phyloP scores from a whole-genome alignment of 306 rosid genomes.

The Fragaria iinumae region DNA sequence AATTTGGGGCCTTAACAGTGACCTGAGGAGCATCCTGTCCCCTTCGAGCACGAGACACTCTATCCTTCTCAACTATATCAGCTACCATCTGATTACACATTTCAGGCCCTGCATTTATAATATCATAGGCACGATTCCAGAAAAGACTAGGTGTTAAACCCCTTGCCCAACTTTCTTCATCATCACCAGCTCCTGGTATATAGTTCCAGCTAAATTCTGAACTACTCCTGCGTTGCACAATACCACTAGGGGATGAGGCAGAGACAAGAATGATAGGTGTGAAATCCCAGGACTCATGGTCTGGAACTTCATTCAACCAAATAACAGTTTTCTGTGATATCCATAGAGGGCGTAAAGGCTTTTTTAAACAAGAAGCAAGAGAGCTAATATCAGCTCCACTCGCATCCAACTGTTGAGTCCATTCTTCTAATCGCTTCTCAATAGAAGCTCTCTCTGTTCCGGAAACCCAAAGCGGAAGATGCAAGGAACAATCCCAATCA shows the following conservation, averaged over 20 bases:
- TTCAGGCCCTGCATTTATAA: constrained; percentile 71
- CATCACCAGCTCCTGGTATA: constrained; percentile 87
- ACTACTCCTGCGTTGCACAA: constrained; percentile 52
- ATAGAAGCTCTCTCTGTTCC: constrained; percentile 66
- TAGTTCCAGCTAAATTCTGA: constrained; percentile 94
- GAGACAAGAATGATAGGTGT: constrained; percentile 86
- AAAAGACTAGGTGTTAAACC: constrained; percentile 75
- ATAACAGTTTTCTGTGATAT: constrained; percentile 82
- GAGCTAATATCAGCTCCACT: constrained; percentile 82
- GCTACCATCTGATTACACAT: constrained; percentile 78
- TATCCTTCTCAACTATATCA: constrained; percentile 69
- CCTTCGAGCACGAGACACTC: constrained; percentile 62
- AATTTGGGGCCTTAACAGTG: constrained; percentile 48
- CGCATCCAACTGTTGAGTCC: constrained; percentile 58
- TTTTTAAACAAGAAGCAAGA: constrained; percentile 58
- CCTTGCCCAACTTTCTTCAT: constrained; percentile 95
- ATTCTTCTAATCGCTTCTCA: constrained; percentile 66
- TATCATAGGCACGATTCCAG: constrained; percentile 70
- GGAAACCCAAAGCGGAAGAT: constrained; percentile 89
- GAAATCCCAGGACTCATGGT: constrained; percentile 92
- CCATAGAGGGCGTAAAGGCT: constrained; percentile 89
- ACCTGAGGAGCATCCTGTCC: constrained; percentile 72
- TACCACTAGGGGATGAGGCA: constrained; percentile 54
- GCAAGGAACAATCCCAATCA: constrained; percentile 92
- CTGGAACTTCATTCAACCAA: constrained; percentile 91